phyloP scores from a whole-genome alignment of 306 rosid genomes.

The Lathyrus aphaca region DNA sequence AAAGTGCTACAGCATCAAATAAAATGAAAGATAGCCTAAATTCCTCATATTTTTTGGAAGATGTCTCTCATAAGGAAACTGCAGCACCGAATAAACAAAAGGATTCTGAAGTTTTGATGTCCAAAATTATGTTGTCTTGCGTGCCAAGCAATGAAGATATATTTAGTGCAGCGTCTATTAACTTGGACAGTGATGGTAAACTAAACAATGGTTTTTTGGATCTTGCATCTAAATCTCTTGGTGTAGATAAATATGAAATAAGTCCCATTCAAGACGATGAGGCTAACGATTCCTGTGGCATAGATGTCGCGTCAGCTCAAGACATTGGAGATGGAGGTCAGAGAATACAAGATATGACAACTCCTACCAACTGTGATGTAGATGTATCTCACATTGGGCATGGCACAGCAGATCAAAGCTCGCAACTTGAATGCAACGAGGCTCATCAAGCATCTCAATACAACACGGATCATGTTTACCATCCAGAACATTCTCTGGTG shows the following conservation, averaged over 20 bases:
- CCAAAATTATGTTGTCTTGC: conserved; percentile 11
- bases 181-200: conserved; percentile 33
- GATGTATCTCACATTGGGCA: conserved; percentile 21
- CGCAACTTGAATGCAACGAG: conserved; percentile 38
- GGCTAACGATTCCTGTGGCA: conserved; percentile 23
- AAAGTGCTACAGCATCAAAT: conserved; percentile 39
- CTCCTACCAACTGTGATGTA: conserved; percentile 30
- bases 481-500: conserved; percentile 34
- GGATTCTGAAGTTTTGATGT: conserved; percentile 11
- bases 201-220: conserved; percentile 28
- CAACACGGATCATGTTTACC: conserved; percentile 26
- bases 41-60: conserved; percentile 19
- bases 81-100: conserved; percentile 13
- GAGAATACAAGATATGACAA: conserved; percentile 25
- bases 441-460: conserved; percentile 28
- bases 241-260: conserved; percentile 32
- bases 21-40: conserved; percentile 11
- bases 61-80: conserved; percentile 37
- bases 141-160: conserved; percentile 7
- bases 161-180: conserved; percentile 16
- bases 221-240: conserved; percentile 34
- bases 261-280: conserved; percentile 18
- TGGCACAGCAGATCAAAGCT: conserved; percentile 34
- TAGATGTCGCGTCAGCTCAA: conserved; percentile 14
- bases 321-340: conserved; percentile 18